phyloP scores from a whole-genome alignment of 306 rosid genomes.

The Acacia acuminata region DNA sequence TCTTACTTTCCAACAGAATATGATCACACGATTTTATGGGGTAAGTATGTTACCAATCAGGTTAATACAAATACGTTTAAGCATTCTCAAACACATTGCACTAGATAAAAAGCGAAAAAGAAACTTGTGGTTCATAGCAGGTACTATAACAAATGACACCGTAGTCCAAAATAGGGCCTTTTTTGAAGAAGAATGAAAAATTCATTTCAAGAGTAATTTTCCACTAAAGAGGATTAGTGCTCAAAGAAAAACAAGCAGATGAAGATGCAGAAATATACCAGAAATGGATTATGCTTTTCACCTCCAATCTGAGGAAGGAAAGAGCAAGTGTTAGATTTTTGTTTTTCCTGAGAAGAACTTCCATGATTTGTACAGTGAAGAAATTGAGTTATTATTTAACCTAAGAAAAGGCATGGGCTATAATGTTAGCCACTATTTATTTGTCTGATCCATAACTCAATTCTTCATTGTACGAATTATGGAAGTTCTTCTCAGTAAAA shows the following conservation, averaged over 20 bases:
- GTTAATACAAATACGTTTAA: neutral
- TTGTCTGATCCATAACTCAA: neutral
- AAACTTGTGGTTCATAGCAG: neutral
- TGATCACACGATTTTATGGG: neutral
- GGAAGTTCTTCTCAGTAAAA: no score
- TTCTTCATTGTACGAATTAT: no score
- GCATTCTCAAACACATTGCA: no score
- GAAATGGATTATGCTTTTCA: neutral
- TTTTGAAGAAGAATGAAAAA: neutral
- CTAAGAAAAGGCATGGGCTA: neutral
- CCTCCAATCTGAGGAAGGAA: neutral
- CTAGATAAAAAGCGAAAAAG: neutral
- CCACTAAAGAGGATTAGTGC: neutral
- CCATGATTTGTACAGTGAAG: no score
- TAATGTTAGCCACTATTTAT: neutral
- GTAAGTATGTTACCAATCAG: neutral
- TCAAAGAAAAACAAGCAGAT: neutral
- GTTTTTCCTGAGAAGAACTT: no score
- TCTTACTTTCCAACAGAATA: neutral
- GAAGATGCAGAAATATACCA: neutral
- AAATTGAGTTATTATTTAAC: no score
- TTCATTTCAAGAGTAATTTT: neutral
- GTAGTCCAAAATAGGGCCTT: neutral
- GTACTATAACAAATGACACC: neutral
- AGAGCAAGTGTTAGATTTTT: neutral